phyloP scores from a whole-genome alignment of 768 basidiomycete genomes.

The Suillus luteus region DNA sequence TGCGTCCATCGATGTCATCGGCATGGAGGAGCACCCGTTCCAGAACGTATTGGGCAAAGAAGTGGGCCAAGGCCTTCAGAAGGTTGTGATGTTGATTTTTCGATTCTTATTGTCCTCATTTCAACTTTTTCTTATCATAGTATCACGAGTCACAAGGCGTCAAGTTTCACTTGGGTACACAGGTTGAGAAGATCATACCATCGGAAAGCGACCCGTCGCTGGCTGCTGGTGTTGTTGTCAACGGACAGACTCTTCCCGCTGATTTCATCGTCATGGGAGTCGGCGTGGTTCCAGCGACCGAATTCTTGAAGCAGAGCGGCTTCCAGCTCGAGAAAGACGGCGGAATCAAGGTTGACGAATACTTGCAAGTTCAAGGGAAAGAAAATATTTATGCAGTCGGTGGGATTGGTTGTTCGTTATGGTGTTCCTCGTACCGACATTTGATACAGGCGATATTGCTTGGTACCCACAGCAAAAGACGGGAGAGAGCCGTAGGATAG shows the following conservation, averaged over 20 bases:
- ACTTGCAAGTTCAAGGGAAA: constrained; percentile 57
- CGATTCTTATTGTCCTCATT: background rate
- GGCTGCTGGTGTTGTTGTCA: constrained; percentile 68
- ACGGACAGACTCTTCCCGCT: constrained; percentile 63
- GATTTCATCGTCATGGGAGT: constrained; percentile 86
- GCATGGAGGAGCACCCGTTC: constrained; percentile 81
- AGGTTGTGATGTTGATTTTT: constrained; percentile 44
- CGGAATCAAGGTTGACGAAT: constrained; percentile 76
- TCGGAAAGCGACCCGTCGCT: constrained; percentile 50
- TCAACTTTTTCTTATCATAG: constrained; percentile 35
- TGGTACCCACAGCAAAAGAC: constrained; percentile 63
- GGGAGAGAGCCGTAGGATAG: constrained; percentile 62
- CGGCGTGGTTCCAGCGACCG: constrained; percentile 82
- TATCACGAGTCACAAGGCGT: constrained; percentile 82
- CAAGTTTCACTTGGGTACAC: constrained; percentile 78
- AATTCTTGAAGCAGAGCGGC: constrained; percentile 72
- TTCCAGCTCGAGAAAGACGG: constrained; percentile 74
- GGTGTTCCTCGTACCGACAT: background rate
- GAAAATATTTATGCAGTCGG: constrained; percentile 72
- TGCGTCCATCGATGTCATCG: constrained; percentile 81
- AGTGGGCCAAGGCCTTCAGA: constrained; percentile 74
- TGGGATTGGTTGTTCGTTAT: constrained; percentile 17
- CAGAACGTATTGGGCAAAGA: constrained; percentile 79
- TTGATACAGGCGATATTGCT: constrained; percentile 69
- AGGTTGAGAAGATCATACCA: constrained; percentile 68